phyloP scores from a whole-genome alignment of 2,329 filamentous ascomycete species.

The Fusarium clavum region DNA sequence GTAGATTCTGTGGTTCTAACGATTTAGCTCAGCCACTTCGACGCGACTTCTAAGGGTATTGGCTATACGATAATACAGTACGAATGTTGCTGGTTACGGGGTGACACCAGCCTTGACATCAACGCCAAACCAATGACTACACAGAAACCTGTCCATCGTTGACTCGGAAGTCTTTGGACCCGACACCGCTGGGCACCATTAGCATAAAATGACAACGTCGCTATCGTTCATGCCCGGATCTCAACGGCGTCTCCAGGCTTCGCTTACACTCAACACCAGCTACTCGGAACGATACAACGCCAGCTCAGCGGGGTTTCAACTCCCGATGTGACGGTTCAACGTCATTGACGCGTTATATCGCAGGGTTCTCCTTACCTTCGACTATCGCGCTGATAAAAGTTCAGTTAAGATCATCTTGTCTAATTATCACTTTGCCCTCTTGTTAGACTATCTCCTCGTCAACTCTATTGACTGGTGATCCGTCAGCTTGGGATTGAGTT shows the following conservation, averaged over 20 bases:
- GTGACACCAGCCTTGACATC: constrained; percentile 15
- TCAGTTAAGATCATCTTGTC: neutral
- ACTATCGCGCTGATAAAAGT: neutral
- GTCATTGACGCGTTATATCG: constrained; percentile 19
- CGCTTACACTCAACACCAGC: neutral
- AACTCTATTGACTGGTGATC: constrained; percentile 1
- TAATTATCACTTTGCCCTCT: neutral
- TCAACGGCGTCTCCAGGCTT: neutral
- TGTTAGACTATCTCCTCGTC: constrained; percentile 1
- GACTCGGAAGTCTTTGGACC: neutral
- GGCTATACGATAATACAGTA: constrained; percentile 2
- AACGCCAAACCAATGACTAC: constrained; percentile 26
- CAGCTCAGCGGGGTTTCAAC: neutral
- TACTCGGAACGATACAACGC: constrained; percentile 2
- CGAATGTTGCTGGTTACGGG: neutral
- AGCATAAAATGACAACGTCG: neutral
- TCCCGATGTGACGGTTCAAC: constrained; percentile 7
- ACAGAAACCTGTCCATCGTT: neutral
- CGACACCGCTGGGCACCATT: neutral
- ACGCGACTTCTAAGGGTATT: constrained; percentile 2
- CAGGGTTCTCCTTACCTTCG: constrained; percentile 17
- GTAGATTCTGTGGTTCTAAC: neutral
- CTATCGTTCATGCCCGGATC: neutral
- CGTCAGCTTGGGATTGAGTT: constrained; percentile 11
- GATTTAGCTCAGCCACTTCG: constrained; percentile 7